Percentiles rank a stretch among this genome's conserved stretches.
These are phyloP conservation scores for Dionaea muscipula DNA, from an alignment of 179 eudicot genomes.

Conservation along the genomic window DNA sequence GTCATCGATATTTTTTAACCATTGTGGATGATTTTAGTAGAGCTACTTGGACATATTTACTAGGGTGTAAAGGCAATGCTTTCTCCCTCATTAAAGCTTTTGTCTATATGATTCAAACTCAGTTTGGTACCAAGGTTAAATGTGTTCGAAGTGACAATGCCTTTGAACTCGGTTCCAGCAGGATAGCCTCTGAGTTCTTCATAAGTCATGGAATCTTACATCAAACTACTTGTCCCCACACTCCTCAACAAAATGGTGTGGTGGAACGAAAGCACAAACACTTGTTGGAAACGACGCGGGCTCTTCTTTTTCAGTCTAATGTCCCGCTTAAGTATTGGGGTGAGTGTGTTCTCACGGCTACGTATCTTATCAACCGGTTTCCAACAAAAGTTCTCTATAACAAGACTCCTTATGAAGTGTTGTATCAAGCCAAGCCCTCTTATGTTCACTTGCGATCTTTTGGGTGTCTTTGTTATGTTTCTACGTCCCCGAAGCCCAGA, in stretches of 20 bases:
- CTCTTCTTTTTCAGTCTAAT: background rate
- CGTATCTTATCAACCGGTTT: background rate
- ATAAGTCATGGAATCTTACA: background rate
- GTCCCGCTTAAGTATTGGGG: background rate
- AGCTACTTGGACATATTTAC: background rate
- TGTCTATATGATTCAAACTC: background rate
- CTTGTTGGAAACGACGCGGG: background rate
- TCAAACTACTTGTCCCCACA: background rate
- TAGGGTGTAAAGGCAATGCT: background rate
- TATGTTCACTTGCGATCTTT: background rate
- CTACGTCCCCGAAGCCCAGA: background rate
- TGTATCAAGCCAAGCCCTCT: background rate
- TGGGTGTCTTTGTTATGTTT: background rate
- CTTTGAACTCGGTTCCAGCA: background rate
- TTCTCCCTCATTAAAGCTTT: background rate
- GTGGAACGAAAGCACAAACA: background rate
- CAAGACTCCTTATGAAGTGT: background rate
- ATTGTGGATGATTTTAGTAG: background rate
- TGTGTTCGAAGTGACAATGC: background rate
- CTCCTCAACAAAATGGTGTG: background rate
- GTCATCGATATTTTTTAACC: background rate
- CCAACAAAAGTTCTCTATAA: background rate
- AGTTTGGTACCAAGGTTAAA: background rate
- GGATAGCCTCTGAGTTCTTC: background rate
- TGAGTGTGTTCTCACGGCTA: conserved; percentile 2